phyloP scores from a whole-genome alignment of 2,329 filamentous ascomycete species.

The Pseudogymnoascus sp. region DNA sequence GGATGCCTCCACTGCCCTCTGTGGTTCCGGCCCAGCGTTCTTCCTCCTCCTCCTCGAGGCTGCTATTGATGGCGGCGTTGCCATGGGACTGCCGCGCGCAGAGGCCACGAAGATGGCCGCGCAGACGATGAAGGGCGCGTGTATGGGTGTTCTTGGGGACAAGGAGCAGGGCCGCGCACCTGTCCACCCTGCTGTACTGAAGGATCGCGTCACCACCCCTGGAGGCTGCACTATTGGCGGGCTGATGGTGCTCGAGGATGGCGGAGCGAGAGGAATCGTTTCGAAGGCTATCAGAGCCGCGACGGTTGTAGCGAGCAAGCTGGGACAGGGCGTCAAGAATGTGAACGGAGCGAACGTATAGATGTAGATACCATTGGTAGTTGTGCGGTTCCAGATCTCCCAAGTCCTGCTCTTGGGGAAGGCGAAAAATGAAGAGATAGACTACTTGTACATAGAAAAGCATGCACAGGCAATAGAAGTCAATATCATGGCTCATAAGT shows the following conservation, averaged over 20 bases:
- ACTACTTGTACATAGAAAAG: background rate
- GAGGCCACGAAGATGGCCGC: constrained; percentile 72
- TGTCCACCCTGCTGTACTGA: constrained; percentile 66
- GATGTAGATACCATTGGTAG: background rate
- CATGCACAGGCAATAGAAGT: background rate
- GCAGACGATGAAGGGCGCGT: constrained; percentile 69
- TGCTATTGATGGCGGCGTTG: constrained; percentile 67
- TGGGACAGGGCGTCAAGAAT: constrained; percentile 43
- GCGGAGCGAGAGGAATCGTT: constrained; percentile 57
- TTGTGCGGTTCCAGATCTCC: background rate
- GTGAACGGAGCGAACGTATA: background rate
- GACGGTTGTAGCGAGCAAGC: constrained; percentile 59
- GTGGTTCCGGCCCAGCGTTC: constrained; percentile 68
- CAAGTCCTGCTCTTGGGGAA: background rate
- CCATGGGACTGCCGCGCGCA: constrained; percentile 65
- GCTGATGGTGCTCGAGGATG: constrained; percentile 66
- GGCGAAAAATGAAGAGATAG: background rate
- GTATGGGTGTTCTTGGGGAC: constrained; percentile 53
- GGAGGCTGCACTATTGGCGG: constrained; percentile 74
- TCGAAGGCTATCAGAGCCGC: constrained; percentile 63
- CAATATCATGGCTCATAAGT: background rate
- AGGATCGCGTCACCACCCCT: constrained; percentile 70
- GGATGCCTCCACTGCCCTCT: constrained; percentile 67
- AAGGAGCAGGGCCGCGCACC: constrained; percentile 35
- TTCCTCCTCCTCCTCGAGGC: constrained; percentile 69